Base-by-base conservation (phyloP, 129 eudicot species). In the Deinandra increscens region DNA sequence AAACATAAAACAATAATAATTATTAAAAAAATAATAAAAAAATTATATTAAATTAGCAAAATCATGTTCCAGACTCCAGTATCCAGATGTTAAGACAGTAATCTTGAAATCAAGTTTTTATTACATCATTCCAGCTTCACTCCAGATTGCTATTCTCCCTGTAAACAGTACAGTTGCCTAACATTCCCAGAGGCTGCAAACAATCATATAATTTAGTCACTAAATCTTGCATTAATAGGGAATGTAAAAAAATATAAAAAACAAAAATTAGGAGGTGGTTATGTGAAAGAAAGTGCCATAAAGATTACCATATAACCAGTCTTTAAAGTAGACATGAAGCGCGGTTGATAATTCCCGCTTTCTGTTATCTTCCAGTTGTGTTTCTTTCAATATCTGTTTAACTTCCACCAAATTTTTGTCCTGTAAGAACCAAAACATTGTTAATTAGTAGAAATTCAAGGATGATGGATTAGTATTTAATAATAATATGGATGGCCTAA, bases 111-210 rank as follows among this genome's bases (percentile, higher is more conserved):
- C 56, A 61, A 23, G 46, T 76, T 60, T 36, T n/a, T 36, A 10
- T 48, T 12, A 60, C 60, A 69, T 76, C 75, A 45, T 75, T 23
- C 70, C 68, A n/a, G 31, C 36, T 55, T 9, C 41, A 45, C 12
- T 55, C 23, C 50, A 33, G 44, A 23, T 60, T 56, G 53, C 79
- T 74, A 90, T 66, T 94, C 99, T 33, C 95, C 95, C 56, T 86
- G 99, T 73, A 85, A 71, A 85, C 90, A 90, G 71, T 87, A 94
- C 34, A 94, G 87, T 70, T 94, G 99, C 72, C 99, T 82, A 67
- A 94, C 80, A 72, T 87, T 94, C 73, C 99, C 99, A 31, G 99
- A 94, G 45, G 96, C 99, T 94, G 97, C 73, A 72, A 23, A 59
- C 8, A 14, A 39, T 67, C 34, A 69, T 63, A 33, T 65, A 26